Evolutionary conservation across 805 yeast species (phyloP).

Genomic region (Lipomyces spencermartinsiae): DNA sequence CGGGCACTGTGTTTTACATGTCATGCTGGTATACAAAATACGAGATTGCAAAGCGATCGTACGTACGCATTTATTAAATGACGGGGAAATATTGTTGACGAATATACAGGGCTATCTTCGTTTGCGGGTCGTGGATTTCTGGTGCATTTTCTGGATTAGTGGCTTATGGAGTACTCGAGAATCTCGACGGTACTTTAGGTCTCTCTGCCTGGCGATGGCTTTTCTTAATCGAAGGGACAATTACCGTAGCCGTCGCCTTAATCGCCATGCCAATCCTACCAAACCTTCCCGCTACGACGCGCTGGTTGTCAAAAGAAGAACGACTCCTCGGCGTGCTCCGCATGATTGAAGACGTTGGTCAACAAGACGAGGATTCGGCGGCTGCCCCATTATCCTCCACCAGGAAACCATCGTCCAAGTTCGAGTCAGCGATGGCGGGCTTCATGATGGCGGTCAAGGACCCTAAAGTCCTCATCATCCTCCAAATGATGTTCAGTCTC

Average conservation of each 20-base stretch:
- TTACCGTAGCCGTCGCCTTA: constrained; percentile 56
- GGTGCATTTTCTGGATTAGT: constrained; percentile 64
- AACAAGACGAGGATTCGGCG: constrained; percentile 47
- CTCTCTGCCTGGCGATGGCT: constrained; percentile 62
- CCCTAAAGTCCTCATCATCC: constrained; percentile 37
- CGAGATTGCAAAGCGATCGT: constrained; percentile 57
- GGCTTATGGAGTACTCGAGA: constrained; percentile 59
- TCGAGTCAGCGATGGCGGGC: constrained; percentile 18
- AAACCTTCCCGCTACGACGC: constrained; percentile 60
- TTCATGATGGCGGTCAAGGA: constrained; percentile 39
- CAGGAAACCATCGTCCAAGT: background rate
- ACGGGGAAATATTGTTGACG: constrained; percentile 38
- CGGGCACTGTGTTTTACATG: constrained; percentile 57
- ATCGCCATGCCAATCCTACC: constrained; percentile 58
- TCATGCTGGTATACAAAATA: constrained; percentile 64
- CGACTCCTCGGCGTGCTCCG: constrained; percentile 50
- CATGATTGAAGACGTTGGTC: constrained; percentile 51
- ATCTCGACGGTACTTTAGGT: constrained; percentile 52
- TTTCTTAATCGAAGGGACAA: constrained; percentile 61
- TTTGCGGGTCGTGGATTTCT: constrained; percentile 56
- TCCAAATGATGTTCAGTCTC: constrained; percentile 45
- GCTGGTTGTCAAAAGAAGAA: constrained; percentile 55
- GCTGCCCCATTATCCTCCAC: background rate
- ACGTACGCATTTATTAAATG: constrained; percentile 19
- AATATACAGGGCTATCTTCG: constrained; percentile 49